phyloP scores from a whole-genome alignment of 768 basidiomycete genomes.

The Pleurotus giganteus region DNA sequence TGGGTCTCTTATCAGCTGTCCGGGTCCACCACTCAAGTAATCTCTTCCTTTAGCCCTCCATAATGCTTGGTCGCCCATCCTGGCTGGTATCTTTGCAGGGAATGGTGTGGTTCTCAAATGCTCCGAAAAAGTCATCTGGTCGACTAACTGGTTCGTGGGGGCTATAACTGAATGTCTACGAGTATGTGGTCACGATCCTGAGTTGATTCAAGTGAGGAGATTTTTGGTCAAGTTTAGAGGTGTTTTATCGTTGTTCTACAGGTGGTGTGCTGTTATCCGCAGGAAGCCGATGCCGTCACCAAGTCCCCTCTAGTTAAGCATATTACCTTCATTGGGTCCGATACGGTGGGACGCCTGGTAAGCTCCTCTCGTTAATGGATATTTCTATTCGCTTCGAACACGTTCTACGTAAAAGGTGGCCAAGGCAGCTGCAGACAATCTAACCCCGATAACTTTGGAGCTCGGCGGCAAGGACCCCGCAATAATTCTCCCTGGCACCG shows the following conservation, averaged over 20 bases:
- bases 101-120: constrained; percentile 91
- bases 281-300: constrained; percentile 81
- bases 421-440: constrained; percentile 75
- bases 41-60: constrained; percentile 65
- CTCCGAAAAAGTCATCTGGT: constrained; percentile 92
- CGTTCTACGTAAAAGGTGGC: constrained; percentile 55
- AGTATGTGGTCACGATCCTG: constrained; percentile 77
- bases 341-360: constrained; percentile 73
- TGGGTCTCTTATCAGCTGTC: constrained; percentile 26
- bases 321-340: constrained; percentile 92
- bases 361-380: constrained; percentile 15
- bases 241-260: constrained; percentile 19
- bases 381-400: background rate
- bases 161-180: constrained; percentile 75
- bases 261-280: constrained; percentile 87
- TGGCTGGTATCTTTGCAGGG: constrained; percentile 88
- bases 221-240: background rate
- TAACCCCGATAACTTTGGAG: constrained; percentile 92
- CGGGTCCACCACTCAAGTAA: constrained; percentile 5
- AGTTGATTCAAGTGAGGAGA: constrained; percentile 75
- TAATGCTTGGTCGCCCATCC: constrained; percentile 91
- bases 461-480: constrained; percentile 95
- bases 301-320: constrained; percentile 80
- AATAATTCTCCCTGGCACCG: constrained; percentile 82
- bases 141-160: constrained; percentile 77